phyloP scores from a whole-genome alignment of 116 monocot genomes.

The Phalaenopsis hybrid region DNA sequence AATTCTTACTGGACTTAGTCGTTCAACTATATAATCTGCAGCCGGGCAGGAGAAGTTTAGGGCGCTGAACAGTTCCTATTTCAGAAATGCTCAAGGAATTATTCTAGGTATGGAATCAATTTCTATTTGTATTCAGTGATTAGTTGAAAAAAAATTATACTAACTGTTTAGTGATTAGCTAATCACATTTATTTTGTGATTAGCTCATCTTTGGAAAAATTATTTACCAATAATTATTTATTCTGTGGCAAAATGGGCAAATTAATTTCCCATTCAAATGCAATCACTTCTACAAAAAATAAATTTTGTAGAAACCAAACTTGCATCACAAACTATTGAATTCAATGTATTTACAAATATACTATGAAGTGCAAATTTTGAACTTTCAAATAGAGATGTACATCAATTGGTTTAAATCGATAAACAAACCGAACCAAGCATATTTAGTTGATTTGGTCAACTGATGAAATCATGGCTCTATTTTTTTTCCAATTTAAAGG shows the following conservation, averaged over 20 bases:
- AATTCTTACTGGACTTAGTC: neutral
- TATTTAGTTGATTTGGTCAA: too few species aligned
- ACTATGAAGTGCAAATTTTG: too few species aligned
- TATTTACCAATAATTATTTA: neutral
- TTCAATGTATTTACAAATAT: too few species aligned
- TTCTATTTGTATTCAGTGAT: neutral
- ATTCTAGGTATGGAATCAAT: constrained; percentile 38
- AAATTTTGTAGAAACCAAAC: too few species aligned
- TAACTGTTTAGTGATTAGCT: neutral
- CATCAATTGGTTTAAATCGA: too few species aligned
- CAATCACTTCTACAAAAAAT: neutral
- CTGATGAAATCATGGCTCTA: too few species aligned
- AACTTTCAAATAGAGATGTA: too few species aligned
- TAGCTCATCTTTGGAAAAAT: neutral
- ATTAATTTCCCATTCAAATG: neutral
- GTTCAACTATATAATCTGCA: constrained; percentile 20
- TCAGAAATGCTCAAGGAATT: constrained; percentile 60
- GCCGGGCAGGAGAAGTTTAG: constrained; percentile 70
- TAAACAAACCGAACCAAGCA: too few species aligned
- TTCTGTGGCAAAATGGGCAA: neutral
- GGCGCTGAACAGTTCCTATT: constrained; percentile 50
- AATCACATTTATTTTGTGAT: neutral
- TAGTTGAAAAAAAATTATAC: neutral
- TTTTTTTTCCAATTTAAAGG: too few species aligned
- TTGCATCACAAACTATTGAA: too few species aligned